A percentile compares a stretch with the other conserved stretches of the same genome.
phyloP scores from a whole-genome alignment of 371 early-diverging fungal genomes.

The Mucor racemosus region DNA sequence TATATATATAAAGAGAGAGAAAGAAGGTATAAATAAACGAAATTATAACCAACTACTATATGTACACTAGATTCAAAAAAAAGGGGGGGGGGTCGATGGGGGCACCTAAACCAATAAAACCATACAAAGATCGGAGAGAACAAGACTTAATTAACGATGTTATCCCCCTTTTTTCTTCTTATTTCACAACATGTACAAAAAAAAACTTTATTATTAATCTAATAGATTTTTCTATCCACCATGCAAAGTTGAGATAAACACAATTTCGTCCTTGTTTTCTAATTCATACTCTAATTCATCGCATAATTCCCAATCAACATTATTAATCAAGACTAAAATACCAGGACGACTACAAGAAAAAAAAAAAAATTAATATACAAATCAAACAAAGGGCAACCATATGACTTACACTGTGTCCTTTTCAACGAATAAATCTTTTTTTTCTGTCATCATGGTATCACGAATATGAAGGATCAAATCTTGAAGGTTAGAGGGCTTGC shows the following conservation, averaged over 20 bases:
- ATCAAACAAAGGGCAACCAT: background rate
- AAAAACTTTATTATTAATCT: too few species aligned
- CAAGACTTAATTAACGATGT: background rate
- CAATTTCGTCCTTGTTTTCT: slow-evolving; percentile 78
- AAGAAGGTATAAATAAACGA: background rate
- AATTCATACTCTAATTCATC: slow-evolving; percentile 86
- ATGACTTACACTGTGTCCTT: slow-evolving; percentile 81
- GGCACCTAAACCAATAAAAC: background rate
- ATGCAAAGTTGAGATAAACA: slow-evolving; percentile 96
- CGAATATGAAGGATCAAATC: slow-evolving; percentile 79
- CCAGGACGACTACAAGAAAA: slow-evolving; percentile 80
- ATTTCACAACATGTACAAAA: too few species aligned
- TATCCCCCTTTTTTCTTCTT: background rate
- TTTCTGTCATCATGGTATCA: slow-evolving; percentile 74
- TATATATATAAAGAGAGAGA: too few species aligned
- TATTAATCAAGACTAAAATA: slow-evolving; percentile 93
- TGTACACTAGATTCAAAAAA: background rate
- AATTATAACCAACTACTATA: background rate
- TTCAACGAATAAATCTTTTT: slow-evolving; percentile 86
- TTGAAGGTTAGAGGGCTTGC: slow-evolving; percentile 60
- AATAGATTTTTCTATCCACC: slow-evolving; percentile 72
- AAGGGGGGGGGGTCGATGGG: background rate
- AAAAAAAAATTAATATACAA: background rate
- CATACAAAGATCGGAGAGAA: background rate
- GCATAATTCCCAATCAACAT: slow-evolving; percentile 96